Evolutionary conservation across 441 rosid genomes (phyloP), one percentile per base, ranked within the genome.

Genomic region (Geranium incanum): DNA sequence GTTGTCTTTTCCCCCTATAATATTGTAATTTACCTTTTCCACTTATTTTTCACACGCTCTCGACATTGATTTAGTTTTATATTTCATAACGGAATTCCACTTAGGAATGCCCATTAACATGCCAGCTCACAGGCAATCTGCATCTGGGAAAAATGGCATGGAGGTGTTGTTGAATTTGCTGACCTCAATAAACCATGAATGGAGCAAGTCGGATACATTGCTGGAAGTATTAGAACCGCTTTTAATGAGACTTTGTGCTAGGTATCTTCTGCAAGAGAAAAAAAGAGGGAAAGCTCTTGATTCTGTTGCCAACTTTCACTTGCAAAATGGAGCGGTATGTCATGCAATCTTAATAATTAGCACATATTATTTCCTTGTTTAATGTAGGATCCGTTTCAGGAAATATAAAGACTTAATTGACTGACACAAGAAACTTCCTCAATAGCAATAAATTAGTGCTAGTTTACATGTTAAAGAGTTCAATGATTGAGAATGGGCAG

Each of bases 281-380:
- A 90, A 92, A 80, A 86, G 98, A 82, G 99, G 96, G 52, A 95
- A 90, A 80, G 96, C 98, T 69, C 84, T 95, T 72, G 98, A 95
- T 75, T 89, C 98, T 59, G 99, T 95, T 78, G 90, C 99, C 75
- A 95, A 95, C 78, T 95, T 95, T 81, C 99, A 95, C 86, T 81
- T 92, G 91, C 99, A 92, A 82, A 95, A 92, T 82, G 98, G 99
- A 76, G 96, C 97, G 75, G 97, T 92, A 86, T 72, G 89, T 74
- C 28, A 0, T 38, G 36, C 23, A 16, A 68, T 59, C 73, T 75
- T 9, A 37, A 67, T 67, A 41, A 41, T 6, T 70, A 4, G 13
- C 69, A 48, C 15, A 59, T 19, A 39, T 68, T 33, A 4, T 8
- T 8, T 21, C 13, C 19, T 68, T 36, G 18, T 62, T 68, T 21